phyloP scores from a whole-genome alignment of 2,329 filamentous ascomycete species.

The Bipolaris victoriae region DNA sequence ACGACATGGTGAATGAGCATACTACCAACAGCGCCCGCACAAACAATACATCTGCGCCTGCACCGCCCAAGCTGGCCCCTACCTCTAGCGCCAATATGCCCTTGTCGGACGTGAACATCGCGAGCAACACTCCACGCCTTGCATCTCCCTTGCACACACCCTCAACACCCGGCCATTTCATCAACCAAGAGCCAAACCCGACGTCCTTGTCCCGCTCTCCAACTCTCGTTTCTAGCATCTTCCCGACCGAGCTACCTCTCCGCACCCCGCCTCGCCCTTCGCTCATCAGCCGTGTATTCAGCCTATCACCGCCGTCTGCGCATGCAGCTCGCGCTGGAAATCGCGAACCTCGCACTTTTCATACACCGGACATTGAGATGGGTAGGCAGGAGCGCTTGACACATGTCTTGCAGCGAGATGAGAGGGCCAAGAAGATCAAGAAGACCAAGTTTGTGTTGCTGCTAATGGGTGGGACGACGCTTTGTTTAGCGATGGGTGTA shows the following conservation, averaged over 20 bases:
- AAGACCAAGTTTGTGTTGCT: neutral
- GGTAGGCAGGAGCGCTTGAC: neutral
- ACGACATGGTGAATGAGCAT: neutral
- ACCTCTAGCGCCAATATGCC: neutral
- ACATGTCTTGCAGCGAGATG: fast-evolving
- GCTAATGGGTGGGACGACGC: neutral
- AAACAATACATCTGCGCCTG: neutral
- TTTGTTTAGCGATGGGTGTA: conserved; percentile 1
- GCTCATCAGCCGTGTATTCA: neutral
- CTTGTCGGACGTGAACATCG: neutral
- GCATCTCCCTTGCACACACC: neutral
- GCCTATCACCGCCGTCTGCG: neutral
- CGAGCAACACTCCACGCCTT: neutral
- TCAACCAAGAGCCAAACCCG: neutral
- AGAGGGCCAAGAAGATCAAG: neutral
- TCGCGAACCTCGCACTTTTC: neutral
- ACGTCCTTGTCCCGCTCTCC: neutral
- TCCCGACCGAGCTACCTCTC: neutral
- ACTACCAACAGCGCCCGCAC: neutral
- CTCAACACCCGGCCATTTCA: neutral
- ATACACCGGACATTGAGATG: conserved; percentile 1
- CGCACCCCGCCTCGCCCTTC: neutral
- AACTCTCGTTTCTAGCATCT: neutral
- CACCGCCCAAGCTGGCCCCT: neutral
- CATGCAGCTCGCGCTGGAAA: neutral